phyloP scores from a whole-genome alignment of 192 early-diverging fungal species.

The Pilobolus umbonatus region DNA sequence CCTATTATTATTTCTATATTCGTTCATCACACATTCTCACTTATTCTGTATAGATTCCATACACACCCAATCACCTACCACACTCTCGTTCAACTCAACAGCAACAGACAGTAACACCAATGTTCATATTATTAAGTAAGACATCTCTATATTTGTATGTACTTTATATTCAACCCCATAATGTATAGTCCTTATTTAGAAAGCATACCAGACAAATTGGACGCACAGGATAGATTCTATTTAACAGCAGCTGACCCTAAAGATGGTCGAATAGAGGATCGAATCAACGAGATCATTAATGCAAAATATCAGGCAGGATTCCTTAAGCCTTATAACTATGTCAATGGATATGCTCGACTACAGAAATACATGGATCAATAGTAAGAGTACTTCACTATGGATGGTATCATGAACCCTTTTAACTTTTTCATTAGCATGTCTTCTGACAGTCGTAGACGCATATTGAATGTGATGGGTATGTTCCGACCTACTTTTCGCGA shows the following conservation, averaged over 20 bases:
- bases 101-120: too few species aligned
- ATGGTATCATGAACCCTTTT: not conserved
- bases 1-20: too few species aligned
- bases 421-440: constrained; percentile 51
- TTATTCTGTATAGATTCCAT: not conserved
- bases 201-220: constrained; percentile 5
- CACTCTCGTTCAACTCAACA: too few species aligned
- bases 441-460: constrained; percentile 64
- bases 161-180: not conserved
- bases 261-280: constrained; percentile 86
- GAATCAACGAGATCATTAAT: constrained; percentile 86
- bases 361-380: constrained; percentile 88
- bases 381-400: constrained; percentile 26
- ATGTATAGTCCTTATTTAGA: constrained; percentile 7
- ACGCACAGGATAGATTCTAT: constrained; percentile 69
- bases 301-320: constrained; percentile 96
- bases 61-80: not conserved
- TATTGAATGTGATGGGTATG: constrained; percentile 81
- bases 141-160: not conserved
- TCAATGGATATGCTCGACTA: constrained; percentile 84
- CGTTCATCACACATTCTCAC: too few species aligned
- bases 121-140: not conserved
- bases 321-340: constrained; percentile 95
- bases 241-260: constrained; percentile 90
- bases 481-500: constrained; percentile 87